Evolutionary conservation across 2,329 filamentous ascomycete genomes (phyloP).

Genomic region (Stachybotrys echinatus): DNA sequence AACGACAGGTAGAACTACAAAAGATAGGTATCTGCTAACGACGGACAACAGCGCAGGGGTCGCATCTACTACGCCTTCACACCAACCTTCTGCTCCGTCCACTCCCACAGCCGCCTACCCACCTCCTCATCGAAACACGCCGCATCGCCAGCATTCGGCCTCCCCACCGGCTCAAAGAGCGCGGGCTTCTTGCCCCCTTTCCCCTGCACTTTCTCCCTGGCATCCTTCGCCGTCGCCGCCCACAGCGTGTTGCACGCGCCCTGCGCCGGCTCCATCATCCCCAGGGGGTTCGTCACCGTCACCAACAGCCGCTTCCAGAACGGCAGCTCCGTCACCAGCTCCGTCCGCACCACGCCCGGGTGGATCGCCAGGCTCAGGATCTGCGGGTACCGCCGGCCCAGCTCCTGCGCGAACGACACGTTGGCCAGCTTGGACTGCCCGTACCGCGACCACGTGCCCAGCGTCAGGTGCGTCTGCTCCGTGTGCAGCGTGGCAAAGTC

Average conservation of each 20-base stretch:
- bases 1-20: too few relatives aligned
- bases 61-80: constrained; percentile 4
- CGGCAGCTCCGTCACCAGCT: constrained; percentile 15
- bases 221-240: constrained; percentile 19
- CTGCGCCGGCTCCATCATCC: constrained; percentile 18
- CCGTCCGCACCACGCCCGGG: constrained; percentile 35
- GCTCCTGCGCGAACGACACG: constrained; percentile 37
- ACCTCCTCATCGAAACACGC: constrained; percentile 20
- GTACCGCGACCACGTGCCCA: constrained; percentile 39
- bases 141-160: constrained; percentile 12
- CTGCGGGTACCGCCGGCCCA: constrained; percentile 36
- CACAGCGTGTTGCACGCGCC: constrained; percentile 24
- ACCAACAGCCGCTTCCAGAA: constrained; percentile 18
- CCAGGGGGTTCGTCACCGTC: constrained; percentile 12
- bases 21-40: too few relatives aligned
- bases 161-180: constrained; percentile 22
- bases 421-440: constrained; percentile 46
- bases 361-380: constrained; percentile 41
- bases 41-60: neutral
- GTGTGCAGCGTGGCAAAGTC: constrained; percentile 20
- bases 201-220: constrained; percentile 9
- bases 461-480: constrained; percentile 15
- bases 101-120: constrained; percentile 30
- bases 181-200: too few relatives aligned
- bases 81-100: constrained; percentile 19